These are phyloP conservation scores for Cercospora zeae-maydis DNA, from an alignment of 2,329 filamentous ascomycete genomes.

Conservation along the genomic window DNA sequence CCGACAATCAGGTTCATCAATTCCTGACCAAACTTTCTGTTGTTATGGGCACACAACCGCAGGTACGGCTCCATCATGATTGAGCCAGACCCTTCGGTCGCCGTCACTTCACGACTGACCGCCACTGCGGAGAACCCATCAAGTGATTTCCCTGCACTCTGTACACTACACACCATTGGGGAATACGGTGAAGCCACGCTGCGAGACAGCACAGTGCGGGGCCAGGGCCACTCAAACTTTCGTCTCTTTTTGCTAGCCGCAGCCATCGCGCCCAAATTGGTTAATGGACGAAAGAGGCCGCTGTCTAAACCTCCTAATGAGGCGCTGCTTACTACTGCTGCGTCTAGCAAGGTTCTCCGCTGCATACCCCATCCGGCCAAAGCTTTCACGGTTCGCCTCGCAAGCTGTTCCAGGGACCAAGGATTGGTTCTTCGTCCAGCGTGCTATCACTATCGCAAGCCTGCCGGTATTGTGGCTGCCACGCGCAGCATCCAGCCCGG, in stretches of 20 bases:
- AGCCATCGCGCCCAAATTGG: background rate
- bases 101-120: background rate
- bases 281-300: constrained; percentile 7
- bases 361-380: constrained; percentile 7
- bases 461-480: constrained; percentile 10
- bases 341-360: constrained; percentile 4
- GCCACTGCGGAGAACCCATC: background rate
- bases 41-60: background rate
- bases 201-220: background rate
- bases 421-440: constrained; percentile 3
- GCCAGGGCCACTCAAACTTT: background rate
- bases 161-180: background rate
- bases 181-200: background rate
- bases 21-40: background rate
- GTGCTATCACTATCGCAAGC: constrained; percentile 3
- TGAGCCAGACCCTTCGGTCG: background rate
- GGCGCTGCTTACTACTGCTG: constrained; percentile 2
- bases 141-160: background rate
- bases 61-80: background rate
- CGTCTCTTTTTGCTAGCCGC: background rate
- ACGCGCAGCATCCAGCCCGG: constrained; percentile 2
- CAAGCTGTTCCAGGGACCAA: background rate
- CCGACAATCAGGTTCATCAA: background rate
- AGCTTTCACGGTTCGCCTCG: constrained; percentile 14
- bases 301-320: background rate